Percentiles rank a stretch among this genome's conserved stretches.
phyloP scores from a whole-genome alignment of 2,329 filamentous ascomycete species.

The Botrytis tulipae region DNA sequence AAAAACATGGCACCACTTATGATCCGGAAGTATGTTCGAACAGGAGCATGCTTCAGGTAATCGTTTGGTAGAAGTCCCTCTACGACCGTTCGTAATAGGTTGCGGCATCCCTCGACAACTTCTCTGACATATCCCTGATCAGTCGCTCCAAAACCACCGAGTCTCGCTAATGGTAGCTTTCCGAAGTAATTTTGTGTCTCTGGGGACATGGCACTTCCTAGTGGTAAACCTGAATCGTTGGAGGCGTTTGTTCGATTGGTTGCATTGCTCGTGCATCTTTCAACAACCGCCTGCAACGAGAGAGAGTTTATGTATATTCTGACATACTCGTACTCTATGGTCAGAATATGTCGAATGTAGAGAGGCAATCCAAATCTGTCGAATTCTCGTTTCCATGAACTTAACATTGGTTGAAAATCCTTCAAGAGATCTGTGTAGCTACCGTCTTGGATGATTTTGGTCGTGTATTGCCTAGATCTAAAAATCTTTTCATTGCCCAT shows the following conservation, averaged over 20 bases:
- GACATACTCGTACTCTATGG: conserved; percentile 94
- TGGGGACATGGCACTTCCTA: conserved; percentile 51
- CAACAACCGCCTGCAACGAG: conserved; percentile 90
- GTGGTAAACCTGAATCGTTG: conserved; percentile 40
- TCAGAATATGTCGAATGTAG: conserved; percentile 72
- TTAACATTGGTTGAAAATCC: conserved; percentile 75
- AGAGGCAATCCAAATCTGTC: conserved; percentile 69
- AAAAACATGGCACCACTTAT: conserved; percentile 83
- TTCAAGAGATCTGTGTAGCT: conserved; percentile 79
- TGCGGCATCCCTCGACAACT: conserved; percentile 74
- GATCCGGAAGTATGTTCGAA: conserved; percentile 82
- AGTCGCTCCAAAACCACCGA: conserved; percentile 61
- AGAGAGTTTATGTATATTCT: conserved; percentile 93
- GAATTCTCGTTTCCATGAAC: conserved; percentile 78
- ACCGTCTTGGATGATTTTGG: conserved; percentile 82
- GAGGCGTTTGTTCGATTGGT: conserved; percentile 41
- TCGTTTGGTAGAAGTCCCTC: conserved; percentile 71
- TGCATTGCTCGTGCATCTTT: conserved; percentile 80
- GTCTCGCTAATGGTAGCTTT: conserved; percentile 60
- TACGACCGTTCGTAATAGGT: conserved; percentile 73
- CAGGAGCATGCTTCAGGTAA: conserved; percentile 78
- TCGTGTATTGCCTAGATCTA: conserved; percentile 80
- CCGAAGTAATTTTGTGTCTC: conserved; percentile 65
- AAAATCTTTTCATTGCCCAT: conserved; percentile 87
- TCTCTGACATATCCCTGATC: conserved; percentile 74